These are phyloP conservation scores for Termitomyces sp. DNA, from an alignment of 768 basidiomycete genomes.

Conservation along the genomic window DNA sequence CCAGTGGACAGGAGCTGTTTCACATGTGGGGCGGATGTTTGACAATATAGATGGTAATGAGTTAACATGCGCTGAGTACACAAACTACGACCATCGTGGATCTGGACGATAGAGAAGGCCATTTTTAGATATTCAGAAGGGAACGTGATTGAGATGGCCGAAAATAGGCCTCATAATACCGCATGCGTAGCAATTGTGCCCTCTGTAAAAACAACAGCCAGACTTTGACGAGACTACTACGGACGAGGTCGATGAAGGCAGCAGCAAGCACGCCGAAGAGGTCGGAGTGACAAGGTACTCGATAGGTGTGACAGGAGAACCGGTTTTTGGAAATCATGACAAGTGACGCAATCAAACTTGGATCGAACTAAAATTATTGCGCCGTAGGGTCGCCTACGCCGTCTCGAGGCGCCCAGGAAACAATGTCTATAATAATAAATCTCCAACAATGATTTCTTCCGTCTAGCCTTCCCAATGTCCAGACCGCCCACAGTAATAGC, in stretches of 20 bases:
- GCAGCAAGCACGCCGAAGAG: neutral
- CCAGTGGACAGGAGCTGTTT: neutral
- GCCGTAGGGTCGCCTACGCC: conserved; percentile 1
- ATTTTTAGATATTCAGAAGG: neutral
- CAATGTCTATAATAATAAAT: conserved; percentile 7
- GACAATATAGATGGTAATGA: no score
- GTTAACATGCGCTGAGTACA: neutral
- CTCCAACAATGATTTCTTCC: neutral
- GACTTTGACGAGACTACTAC: neutral
- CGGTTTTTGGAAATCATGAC: neutral
- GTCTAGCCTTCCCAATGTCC: conserved; percentile 1
- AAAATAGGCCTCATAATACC: neutral
- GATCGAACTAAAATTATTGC: conserved; percentile 6
- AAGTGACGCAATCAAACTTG: conserved; percentile 11
- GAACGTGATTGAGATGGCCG: neutral
- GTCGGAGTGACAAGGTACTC: neutral
- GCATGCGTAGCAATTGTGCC: neutral
- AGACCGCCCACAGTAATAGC: neutral
- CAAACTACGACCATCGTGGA: no score
- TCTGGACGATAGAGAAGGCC: neutral
- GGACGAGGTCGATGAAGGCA: neutral
- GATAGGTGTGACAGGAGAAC: neutral
- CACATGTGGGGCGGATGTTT: neutral
- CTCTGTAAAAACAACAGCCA: neutral
- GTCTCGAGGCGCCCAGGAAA: conserved; percentile 11